Conservation (phyloP, 2,329 filamentous ascomycete genomes). For the Tympanopsis confertula region DNA sequence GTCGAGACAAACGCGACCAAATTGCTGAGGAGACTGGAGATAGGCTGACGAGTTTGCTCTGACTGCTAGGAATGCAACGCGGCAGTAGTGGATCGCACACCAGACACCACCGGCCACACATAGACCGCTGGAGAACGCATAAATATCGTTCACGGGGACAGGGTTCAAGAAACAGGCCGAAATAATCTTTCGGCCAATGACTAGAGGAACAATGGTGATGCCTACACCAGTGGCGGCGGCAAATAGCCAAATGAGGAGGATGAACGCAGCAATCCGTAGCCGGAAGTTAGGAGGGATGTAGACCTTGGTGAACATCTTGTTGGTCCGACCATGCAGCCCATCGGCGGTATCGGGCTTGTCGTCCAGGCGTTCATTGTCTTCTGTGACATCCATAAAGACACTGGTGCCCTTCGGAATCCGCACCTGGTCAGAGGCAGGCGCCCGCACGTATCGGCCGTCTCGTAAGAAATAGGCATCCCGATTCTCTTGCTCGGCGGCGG, state of each 20-base stretch:
- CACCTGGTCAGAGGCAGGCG: conserved; percentile 90
- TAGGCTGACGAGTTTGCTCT: conserved; percentile 1
- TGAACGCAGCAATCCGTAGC: conserved; percentile 70
- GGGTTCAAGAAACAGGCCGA: conserved; percentile 58
- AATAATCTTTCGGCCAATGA: conserved; percentile 74
- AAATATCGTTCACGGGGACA: conserved; percentile 81
- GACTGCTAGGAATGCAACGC: conserved; percentile 20
- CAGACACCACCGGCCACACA: conserved; percentile 63
- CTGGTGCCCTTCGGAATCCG: conserved; percentile 75
- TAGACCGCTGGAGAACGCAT: conserved; percentile 84
- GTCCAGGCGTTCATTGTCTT: conserved; percentile 54
- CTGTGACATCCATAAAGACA: conserved; percentile 70
- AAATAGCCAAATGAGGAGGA: conserved; percentile 85
- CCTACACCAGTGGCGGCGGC: conserved; percentile 77
- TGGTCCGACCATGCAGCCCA: conserved; percentile 37
- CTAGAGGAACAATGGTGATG: conserved; percentile 73
- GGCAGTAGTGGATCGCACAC: conserved; percentile 47
- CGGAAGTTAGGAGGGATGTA: conserved; percentile 81
- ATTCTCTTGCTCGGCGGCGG: conserved; percentile 32
- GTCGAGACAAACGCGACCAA: background rate
- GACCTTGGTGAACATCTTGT: conserved; percentile 55
- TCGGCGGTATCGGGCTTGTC: conserved; percentile 44
- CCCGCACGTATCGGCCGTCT: conserved; percentile 75
- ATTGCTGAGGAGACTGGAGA: background rate
- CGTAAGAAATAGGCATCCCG: conserved; percentile 34